Evolutionary conservation across 352 stramenopile species (phyloP).

Genomic region (Pythium oligandrum): DNA sequence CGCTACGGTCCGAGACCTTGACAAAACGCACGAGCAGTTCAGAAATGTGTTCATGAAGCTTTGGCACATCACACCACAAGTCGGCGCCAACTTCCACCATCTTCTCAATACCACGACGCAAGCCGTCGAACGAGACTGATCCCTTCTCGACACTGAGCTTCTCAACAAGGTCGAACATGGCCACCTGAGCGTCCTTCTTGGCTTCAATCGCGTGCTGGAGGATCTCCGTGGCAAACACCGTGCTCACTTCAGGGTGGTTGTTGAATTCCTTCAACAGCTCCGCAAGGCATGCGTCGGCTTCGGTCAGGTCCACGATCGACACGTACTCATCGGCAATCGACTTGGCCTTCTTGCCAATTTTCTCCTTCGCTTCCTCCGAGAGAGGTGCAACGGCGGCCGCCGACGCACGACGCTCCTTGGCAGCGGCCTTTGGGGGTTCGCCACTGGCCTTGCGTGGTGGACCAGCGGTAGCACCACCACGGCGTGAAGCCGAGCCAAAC

Average conservation of each 20-base stretch:
- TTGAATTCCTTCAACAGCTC: conserved; percentile 69
- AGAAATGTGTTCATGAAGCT: conserved; percentile 73
- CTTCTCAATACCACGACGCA: conserved; percentile 58
- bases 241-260: conserved; percentile 46
- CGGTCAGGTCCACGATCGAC: conserved; percentile 59
- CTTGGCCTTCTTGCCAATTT: conserved; percentile 74
- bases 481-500: conserved; percentile 16
- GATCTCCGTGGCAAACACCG: conserved; percentile 54
- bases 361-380: conserved; percentile 53
- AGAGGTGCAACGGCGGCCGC: conserved; percentile 20
- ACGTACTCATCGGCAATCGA: conserved; percentile 78
- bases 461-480: conserved; percentile 1
- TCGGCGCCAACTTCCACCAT: conserved; percentile 54
- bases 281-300: conserved; percentile 58
- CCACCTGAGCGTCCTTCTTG: conserved; percentile 41
- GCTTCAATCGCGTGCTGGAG: conserved; percentile 62
- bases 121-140: conserved; percentile 44
- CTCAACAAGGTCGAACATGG: conserved; percentile 66
- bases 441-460: background rate
- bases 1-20: conserved; percentile 45
- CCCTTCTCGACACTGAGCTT: conserved; percentile 63
- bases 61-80: conserved; percentile 79
- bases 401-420: conserved; percentile 4
- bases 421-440: background rate
- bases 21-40: conserved; percentile 70